Evolutionary conservation across 1,284 basidiomycete species (phyloP), one percentile per base, ranked within the genome.

Genomic region (Rhodotorula sp.): DNA sequence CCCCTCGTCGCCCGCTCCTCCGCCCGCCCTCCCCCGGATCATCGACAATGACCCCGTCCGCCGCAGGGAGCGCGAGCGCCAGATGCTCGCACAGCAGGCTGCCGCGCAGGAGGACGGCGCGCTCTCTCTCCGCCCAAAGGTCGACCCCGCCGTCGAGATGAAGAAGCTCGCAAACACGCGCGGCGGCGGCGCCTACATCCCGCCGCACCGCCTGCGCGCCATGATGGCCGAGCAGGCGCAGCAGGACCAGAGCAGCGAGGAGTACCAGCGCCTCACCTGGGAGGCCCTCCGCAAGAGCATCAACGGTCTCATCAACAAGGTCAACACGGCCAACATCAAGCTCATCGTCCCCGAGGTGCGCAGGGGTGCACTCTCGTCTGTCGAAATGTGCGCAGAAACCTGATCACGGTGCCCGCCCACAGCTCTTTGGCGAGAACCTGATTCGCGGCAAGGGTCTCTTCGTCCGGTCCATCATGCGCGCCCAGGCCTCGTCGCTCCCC

Each of bases 261-360:
- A 97, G 83, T 98, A 91, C 81, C 97, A 99, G 83, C 87, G 96
- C 19, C 46, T 99, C 77, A 92, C 92, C 42, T 99, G 96, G 97
- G 97, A 99, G 80, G 96, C 97, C 2, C 85, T 99, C 72, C 89
- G 95, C 80, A 99, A 99, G 84, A 93, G 91, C 69, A 92, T 99
- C 80, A 99, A 97, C 42, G 97, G 97, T 91, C 90, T 99, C 78
- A 96, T 99, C 85, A 99, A 99, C 86, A 92, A 97, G 83, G 86
- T 86, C 53, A 77, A 75, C 67, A 68, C 67, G 4, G 56, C 71
- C 44, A 77, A 77, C 70, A 99, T 98, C 87, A 99, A 99, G 83
- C 88, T 91, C 77, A 89, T 99, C 78, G 89, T 97, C 0, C 97
- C 96, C 2, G 96, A 99, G 75, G 80, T 81, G 27, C 55, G 72